Base-by-base conservation (phyloP, 306 rosid genomes). In the Prunus armeniaca region DNA sequence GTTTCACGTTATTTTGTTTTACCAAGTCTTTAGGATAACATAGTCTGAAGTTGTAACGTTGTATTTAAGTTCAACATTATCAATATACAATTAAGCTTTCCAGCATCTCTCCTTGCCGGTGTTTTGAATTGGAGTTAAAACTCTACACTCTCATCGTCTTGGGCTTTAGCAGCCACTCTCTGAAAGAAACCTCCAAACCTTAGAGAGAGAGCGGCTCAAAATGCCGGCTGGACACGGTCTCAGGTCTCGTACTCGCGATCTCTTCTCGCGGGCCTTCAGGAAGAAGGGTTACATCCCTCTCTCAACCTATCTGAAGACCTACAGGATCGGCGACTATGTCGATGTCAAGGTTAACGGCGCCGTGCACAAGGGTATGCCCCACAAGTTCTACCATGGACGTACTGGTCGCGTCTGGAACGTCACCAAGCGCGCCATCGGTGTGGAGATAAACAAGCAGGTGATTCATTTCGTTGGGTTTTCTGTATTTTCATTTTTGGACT, bases 161-260 rank as follows among this genome's bases (percentile, higher is more conserved):
- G 64, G 65, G 32, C 30, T 52, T 30, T 5, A 54, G 71, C 66
- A 57, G 58, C 67, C 55, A 27, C 73, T 9, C 19, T n/a, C 22
- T 0, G 20, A 38, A 61, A 28, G 28, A 57, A 56, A 14, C 3
- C 6, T 8, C 24, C 38, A 64, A 68, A 17, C 50, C 81, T 55
- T 67, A 38, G 70, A 51, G 76, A 25, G 75, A 34, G 73, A 79
- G 79, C 0, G 6, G 56, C 52, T 2, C 6, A 82, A 70, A 5
- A 92, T 95, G 99, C 99, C 99, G 25, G 97, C 99, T 0, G 99
- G 99, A 24, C 99, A 95, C 63, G 99, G 99, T 47, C 83, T 92
- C 54, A 65, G 97, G 7, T 80, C 97, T 0, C 87, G 99, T 0
- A 95, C 99, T 1, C 80, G 97, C 50, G 99, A 95, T 18, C 87